Percentiles rank a stretch among this genome's conserved stretches.
These are phyloP conservation scores for Hyaloraphidium curvatum DNA, from an alignment of 192 early-diverging fungal genomes.

Conservation along the genomic window DNA sequence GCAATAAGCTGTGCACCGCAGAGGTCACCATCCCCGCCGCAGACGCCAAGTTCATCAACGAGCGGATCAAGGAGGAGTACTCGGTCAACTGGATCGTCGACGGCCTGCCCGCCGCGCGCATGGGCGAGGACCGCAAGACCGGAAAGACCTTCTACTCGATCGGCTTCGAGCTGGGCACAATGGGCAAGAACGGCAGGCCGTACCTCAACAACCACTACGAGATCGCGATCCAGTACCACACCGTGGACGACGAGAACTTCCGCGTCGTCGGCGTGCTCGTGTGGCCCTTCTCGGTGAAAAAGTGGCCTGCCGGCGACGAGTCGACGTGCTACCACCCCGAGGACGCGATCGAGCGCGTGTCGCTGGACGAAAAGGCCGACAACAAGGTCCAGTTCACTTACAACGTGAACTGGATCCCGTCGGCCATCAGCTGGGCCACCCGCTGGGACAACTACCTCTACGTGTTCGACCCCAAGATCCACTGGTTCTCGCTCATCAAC, in stretches of 20 bases:
- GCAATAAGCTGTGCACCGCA: constrained; percentile 42
- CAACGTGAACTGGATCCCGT: constrained; percentile 39
- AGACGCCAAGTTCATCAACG: constrained; percentile 76
- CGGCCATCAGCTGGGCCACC: constrained; percentile 35
- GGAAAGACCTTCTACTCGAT: constrained; percentile 40
- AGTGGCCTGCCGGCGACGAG: too few species aligned
- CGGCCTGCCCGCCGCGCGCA: constrained; percentile 65
- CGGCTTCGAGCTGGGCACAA: constrained; percentile 59
- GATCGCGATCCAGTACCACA: constrained; percentile 68
- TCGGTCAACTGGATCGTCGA: constrained; percentile 75
- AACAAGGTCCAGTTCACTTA: constrained; percentile 45
- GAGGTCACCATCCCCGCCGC: constrained; percentile 27
- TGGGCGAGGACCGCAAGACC: constrained; percentile 29
- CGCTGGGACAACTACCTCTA: constrained; percentile 76
- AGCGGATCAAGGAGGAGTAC: constrained; percentile 57
- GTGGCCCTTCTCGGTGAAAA: too few species aligned
- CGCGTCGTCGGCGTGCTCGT: constrained; percentile 82
- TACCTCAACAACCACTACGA: constrained; percentile 75
- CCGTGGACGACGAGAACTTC: constrained; percentile 27
- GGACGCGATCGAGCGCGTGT: constrained; percentile 1
- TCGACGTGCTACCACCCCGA: too few species aligned
- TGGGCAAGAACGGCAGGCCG: constrained; percentile 8
- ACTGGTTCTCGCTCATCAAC: constrained; percentile 61
- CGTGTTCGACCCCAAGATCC: constrained; percentile 61
- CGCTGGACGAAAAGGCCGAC: constrained; percentile 9